phyloP scores from a whole-genome alignment of 2,329 filamentous ascomycete genomes.

The Escovopsis weberi region DNA sequence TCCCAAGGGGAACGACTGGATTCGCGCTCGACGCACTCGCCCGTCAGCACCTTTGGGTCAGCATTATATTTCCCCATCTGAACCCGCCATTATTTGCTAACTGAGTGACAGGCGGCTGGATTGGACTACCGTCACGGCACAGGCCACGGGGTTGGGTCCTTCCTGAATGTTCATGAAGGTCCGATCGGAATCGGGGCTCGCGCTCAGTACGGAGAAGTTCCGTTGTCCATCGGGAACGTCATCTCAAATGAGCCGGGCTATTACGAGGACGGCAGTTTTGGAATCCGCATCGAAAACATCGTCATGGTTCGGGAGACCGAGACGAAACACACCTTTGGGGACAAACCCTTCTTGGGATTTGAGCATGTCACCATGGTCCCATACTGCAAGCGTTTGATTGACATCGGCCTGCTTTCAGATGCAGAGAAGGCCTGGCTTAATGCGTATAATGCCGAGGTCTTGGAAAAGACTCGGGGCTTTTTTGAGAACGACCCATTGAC shows the following conservation, averaged over 20 bases:
- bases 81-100: slow-evolving; percentile 8
- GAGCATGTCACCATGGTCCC: slow-evolving; percentile 97
- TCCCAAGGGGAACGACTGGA: slow-evolving; percentile 89
- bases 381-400: slow-evolving; percentile 79
- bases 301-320: slow-evolving; percentile 81
- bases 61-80: slow-evolving; percentile 6
- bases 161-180: slow-evolving; percentile 91
- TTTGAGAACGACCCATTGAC: slow-evolving; percentile 62
- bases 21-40: slow-evolving; percentile 83
- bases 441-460: slow-evolving; percentile 66
- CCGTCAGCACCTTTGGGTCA: slow-evolving; percentile 81
- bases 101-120: slow-evolving; percentile 36
- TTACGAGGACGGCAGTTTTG: slow-evolving; percentile 90
- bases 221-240: slow-evolving; percentile 82
- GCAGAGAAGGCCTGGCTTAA: slow-evolving; percentile 80
- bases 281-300: slow-evolving; percentile 93
- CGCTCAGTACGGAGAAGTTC: slow-evolving; percentile 80
- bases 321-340: slow-evolving; percentile 77
- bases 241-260: slow-evolving; percentile 93
- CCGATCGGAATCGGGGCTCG: slow-evolving; percentile 92
- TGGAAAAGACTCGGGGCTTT: slow-evolving; percentile 63
- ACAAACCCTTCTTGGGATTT: slow-evolving; percentile 88
- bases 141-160: slow-evolving; percentile 89
- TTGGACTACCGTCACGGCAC: slow-evolving; percentile 94
- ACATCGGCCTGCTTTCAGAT: slow-evolving; percentile 53